Conservation (phyloP, 495 filamentous ascomycete genomes). For the Penicillium ochrochloron region DNA sequence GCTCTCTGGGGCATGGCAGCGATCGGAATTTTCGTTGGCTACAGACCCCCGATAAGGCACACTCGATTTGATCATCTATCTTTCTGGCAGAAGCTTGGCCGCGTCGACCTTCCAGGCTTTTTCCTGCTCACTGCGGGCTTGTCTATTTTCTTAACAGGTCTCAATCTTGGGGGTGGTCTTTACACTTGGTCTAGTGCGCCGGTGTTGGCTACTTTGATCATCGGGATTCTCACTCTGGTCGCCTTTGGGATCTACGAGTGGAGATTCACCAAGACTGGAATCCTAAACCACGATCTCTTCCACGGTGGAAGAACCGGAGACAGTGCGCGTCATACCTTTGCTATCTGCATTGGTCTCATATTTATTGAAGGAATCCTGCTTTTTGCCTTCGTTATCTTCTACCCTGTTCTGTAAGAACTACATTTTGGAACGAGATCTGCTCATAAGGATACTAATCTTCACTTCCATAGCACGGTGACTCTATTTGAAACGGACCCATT, state of each 20-base stretch:
- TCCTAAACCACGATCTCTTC: constrained; percentile 22
- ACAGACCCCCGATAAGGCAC: constrained; percentile 19
- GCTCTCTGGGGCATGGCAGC: constrained; percentile 20
- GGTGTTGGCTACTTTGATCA: constrained; percentile 14
- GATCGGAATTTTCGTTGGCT: constrained; percentile 19
- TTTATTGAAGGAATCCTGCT: constrained; percentile 20
- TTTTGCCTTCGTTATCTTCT: constrained; percentile 20
- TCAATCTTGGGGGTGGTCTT: constrained; percentile 17
- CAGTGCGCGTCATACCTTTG: constrained; percentile 12
- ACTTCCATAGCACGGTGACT: not conserved
- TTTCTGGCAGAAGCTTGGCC: constrained; percentile 18
- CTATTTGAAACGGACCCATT: constrained; percentile 17
- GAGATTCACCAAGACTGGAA: constrained; percentile 19
- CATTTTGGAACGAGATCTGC: not conserved
- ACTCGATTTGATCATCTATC: constrained; percentile 18
- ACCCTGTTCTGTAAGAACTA: constrained; percentile 14
- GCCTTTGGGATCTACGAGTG: constrained; percentile 20
- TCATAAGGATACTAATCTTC: not conserved
- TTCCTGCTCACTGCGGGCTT: constrained; percentile 15
- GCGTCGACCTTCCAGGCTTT: constrained; percentile 14
- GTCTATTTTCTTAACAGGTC: constrained; percentile 16
- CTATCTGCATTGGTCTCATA: constrained; percentile 19
- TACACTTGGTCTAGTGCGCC: constrained; percentile 13
- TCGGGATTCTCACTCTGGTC: constrained; percentile 11
- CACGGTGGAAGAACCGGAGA: constrained; percentile 10